phyloP scores from a whole-genome alignment of 225 moss, liverwort and hornwort species.

The Straminergon stramineum region DNA sequence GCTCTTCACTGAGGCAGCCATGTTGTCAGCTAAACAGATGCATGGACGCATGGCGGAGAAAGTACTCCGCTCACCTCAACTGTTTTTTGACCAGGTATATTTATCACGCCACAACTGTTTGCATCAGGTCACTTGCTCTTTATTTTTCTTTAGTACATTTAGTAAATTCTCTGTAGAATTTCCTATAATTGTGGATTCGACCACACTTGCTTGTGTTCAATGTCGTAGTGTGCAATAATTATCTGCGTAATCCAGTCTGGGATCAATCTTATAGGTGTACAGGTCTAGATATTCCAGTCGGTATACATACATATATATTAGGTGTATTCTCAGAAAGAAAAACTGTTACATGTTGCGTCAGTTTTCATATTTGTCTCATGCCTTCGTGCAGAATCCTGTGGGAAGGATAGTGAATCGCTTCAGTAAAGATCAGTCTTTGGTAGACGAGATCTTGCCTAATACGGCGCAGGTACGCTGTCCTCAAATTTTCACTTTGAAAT shows the following conservation, averaged over 20 bases:
- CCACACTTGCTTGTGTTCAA: neutral
- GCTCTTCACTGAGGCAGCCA: conserved; percentile 39
- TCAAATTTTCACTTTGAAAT: neutral
- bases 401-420: conserved; percentile 85
- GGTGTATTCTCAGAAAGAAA: neutral
- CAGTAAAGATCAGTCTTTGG: conserved; percentile 79
- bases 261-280: neutral
- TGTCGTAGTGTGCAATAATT: neutral
- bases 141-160: neutral
- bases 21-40: conserved; percentile 57
- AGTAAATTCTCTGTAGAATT: neutral
- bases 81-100: conserved; percentile 74
- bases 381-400: conserved; percentile 51
- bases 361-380: neutral
- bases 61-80: conserved; percentile 67
- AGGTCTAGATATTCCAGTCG: neutral
- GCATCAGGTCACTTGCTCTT: neutral
- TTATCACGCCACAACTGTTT: neutral
- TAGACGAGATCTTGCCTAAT: conserved; percentile 61
- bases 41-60: conserved; percentile 59
- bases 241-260: neutral
- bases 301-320: no score
- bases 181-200: neutral
- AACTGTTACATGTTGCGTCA: neutral
- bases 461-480: conserved; percentile 42